A percentile compares a stretch with the other conserved stretches of the same genome.
phyloP scores from a whole-genome alignment of 805 yeast genomes.

The Starmerella bombicola region DNA sequence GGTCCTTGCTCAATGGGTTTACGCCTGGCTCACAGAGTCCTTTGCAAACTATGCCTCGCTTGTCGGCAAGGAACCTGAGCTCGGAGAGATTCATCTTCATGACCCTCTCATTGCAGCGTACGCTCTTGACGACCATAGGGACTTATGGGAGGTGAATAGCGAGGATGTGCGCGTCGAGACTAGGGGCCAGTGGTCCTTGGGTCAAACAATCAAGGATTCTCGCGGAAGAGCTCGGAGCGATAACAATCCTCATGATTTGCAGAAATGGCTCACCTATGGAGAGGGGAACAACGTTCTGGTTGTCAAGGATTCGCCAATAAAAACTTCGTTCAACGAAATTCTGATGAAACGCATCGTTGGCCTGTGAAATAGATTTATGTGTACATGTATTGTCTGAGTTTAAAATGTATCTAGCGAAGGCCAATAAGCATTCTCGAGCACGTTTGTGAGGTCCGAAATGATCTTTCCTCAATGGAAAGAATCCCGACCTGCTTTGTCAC shows the following conservation, averaged over 20 bases:
- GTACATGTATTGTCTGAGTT: background rate
- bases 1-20: constrained; percentile 29
- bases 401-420: background rate
- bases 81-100: constrained; percentile 25
- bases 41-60: constrained; percentile 20
- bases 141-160: constrained; percentile 18
- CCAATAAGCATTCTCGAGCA: too few species aligned
- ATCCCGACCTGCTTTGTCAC: too few species aligned
- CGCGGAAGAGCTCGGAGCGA: constrained; percentile 25
- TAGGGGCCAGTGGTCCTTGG: constrained; percentile 31
- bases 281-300: constrained; percentile 22
- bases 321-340: constrained; percentile 10
- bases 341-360: constrained; percentile 9
- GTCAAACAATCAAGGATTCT: constrained; percentile 29
- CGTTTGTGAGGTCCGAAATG: too few species aligned
- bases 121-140: constrained; percentile 20
- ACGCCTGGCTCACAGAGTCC: constrained; percentile 26
- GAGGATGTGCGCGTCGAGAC: constrained; percentile 32
- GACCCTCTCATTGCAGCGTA: constrained; percentile 33
- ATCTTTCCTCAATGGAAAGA: too few species aligned
- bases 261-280: constrained; percentile 22
- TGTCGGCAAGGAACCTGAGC: constrained; percentile 20
- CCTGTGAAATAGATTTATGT: constrained; percentile 2
- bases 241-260: constrained; percentile 21
- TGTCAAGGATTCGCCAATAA: constrained; percentile 18